Evolutionary conservation across 441 rosid genomes (phyloP).

Genomic region (Kokia cookei): DNA sequence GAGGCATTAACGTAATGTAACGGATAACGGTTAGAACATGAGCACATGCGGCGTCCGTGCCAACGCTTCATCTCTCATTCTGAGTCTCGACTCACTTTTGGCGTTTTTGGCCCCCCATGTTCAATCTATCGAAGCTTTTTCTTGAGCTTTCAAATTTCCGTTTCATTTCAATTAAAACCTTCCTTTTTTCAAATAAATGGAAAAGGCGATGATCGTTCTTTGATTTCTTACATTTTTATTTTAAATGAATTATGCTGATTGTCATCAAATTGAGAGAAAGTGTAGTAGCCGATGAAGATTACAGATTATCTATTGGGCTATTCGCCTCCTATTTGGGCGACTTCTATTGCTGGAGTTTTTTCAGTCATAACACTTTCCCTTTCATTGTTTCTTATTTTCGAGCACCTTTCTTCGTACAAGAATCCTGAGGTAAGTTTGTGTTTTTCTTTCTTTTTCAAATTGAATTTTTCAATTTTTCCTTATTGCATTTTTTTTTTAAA

Average conservation of each 20-base stretch:
- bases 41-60: background rate
- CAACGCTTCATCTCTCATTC: background rate
- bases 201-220: background rate
- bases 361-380: slow-evolving; percentile 53
- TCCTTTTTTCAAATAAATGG: background rate
- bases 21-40: background rate
- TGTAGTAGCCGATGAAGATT: slow-evolving; percentile 43
- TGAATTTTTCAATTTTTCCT: background rate
- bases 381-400: slow-evolving; percentile 77
- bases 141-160: background rate
- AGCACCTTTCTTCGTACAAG: slow-evolving; percentile 94
- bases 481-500: slow-evolving; percentile 5
- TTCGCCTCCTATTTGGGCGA: slow-evolving; percentile 81
- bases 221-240: background rate
- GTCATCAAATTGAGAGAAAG: slow-evolving; percentile 8
- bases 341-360: slow-evolving; percentile 55
- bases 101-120: background rate
- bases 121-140: background rate
- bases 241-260: slow-evolving; percentile 24
- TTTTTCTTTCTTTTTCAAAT: background rate
- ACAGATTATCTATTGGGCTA: slow-evolving; percentile 31
- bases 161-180: background rate
- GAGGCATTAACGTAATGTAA: background rate
- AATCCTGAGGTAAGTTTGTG: slow-evolving; percentile 76
- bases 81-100: background rate